Percentiles rank a stretch among this genome's conserved stretches.
phyloP scores from a whole-genome alignment of 2,329 filamentous ascomycete species.

The Cordyceps tenuipes region DNA sequence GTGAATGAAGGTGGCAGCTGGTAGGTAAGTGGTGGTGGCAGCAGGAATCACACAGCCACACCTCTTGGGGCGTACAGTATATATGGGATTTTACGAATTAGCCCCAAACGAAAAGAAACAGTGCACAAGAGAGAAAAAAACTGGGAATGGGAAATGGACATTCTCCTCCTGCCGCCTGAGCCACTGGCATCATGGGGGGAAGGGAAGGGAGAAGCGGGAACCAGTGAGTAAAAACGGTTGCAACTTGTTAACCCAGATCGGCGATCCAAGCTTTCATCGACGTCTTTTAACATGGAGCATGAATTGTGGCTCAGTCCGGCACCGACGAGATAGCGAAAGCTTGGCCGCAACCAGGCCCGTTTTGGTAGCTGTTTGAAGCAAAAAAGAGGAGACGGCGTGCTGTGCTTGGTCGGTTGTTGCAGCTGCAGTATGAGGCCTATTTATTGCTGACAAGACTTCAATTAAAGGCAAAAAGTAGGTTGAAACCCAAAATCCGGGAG shows the following conservation, averaged over 20 bases:
- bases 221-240: slow-evolving; percentile 1
- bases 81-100: slow-evolving; percentile 6
- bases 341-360: background rate
- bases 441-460: background rate
- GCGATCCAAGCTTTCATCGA: background rate
- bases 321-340: background rate
- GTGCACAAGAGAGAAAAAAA: background rate
- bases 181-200: background rate
- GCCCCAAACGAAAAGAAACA: background rate
- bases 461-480: background rate
- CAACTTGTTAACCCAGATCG: background rate
- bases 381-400: background rate
- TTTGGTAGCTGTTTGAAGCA: background rate
- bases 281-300: background rate
- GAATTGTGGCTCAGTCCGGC: background rate
- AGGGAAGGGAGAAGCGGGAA: background rate
- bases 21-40: background rate
- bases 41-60: background rate
- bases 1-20: background rate
- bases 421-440: background rate
- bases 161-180: slow-evolving; percentile 1
- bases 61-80: slow-evolving; percentile 3
- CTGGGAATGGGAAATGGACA: background rate
- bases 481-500: background rate
- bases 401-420: background rate